Percentiles rank a stretch among this genome's conserved stretches.
Evolutionary conservation across 192 early-diverging fungal genomes (phyloP).

Genomic region (Jimgerdemannia flammicorona): DNA sequence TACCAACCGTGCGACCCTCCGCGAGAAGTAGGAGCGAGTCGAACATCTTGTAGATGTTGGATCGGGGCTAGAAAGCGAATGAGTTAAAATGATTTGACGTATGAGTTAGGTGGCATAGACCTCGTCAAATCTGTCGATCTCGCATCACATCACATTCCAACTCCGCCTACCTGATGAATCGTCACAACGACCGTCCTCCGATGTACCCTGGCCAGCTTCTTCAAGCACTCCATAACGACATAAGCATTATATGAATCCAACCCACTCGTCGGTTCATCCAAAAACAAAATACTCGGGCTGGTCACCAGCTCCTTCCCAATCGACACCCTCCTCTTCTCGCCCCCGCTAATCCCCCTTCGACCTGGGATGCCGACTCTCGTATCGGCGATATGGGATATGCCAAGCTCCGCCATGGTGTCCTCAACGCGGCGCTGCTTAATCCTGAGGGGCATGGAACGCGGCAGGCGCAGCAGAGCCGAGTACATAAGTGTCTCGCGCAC

Average conservation of each 20-base stretch:
- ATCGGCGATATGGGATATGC: conserved; percentile 53
- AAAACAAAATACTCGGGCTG: conserved; percentile 69
- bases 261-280: conserved; percentile 68
- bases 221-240: conserved; percentile 75
- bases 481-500: conserved; percentile 87
- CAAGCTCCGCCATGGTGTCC: conserved; percentile 51
- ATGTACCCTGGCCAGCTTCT: conserved; percentile 56
- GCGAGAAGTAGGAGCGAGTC: conserved; percentile 61
- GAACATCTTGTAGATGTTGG: conserved; percentile 53
- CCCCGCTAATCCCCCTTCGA: conserved; percentile 70
- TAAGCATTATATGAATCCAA: conserved; percentile 79
- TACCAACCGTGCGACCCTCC: conserved; percentile 51
- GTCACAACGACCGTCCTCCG: conserved; percentile 72
- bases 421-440: conserved; percentile 45
- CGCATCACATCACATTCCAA: not conserved
- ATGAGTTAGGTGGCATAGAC: not conserved
- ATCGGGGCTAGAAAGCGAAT: conserved; percentile 35
- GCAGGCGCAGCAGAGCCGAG: conserved; percentile 70
- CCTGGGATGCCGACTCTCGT: conserved; percentile 43
- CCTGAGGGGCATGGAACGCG: conserved; percentile 43
- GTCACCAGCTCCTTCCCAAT: conserved; percentile 84
- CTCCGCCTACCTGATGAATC: conserved; percentile 66
- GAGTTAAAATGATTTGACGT: not conserved
- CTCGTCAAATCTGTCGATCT: not conserved
- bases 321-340: conserved; percentile 76